A percentile compares a stretch with the other conserved stretches of the same genome.
Evolutionary conservation across 345 rosid genomes (phyloP).

Genomic region (Murraya paniculata): DNA sequence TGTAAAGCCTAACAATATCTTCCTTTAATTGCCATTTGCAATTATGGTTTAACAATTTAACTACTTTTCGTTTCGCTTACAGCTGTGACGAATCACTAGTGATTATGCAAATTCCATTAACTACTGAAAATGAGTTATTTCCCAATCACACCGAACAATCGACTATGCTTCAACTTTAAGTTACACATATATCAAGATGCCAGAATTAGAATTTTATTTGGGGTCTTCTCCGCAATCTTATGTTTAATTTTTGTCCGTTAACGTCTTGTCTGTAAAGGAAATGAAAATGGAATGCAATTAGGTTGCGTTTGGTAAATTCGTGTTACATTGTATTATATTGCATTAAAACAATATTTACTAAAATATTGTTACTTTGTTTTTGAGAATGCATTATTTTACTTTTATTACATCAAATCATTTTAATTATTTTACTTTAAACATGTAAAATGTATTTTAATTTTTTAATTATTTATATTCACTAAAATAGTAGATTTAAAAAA

Average conservation of each 20-base stretch:
- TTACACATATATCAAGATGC: not conserved
- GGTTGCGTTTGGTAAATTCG: too few species aligned
- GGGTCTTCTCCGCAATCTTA: not conserved
- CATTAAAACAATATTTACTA: too few species aligned
- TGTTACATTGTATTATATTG: too few species aligned
- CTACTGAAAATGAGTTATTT: not conserved
- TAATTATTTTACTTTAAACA: too few species aligned
- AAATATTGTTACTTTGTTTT: too few species aligned
- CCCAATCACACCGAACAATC: not conserved
- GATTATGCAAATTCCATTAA: not conserved
- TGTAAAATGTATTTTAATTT: too few species aligned
- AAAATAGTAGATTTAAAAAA: too few species aligned
- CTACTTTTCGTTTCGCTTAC: not conserved
- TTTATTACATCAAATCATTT: too few species aligned
- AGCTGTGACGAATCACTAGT: not conserved
- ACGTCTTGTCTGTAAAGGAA: not conserved
- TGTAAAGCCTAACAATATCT: not conserved
- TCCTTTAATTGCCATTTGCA: conserved; percentile 6
- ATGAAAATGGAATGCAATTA: too few species aligned
- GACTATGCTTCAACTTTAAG: not conserved
- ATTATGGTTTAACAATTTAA: conserved; percentile 27
- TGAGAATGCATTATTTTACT: too few species aligned
- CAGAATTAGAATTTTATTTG: not conserved
- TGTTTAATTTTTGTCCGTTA: not conserved
- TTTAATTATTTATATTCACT: too few species aligned